Base-by-base conservation (phyloP, 805 yeast genomes). In the Ogataea neopini region DNA sequence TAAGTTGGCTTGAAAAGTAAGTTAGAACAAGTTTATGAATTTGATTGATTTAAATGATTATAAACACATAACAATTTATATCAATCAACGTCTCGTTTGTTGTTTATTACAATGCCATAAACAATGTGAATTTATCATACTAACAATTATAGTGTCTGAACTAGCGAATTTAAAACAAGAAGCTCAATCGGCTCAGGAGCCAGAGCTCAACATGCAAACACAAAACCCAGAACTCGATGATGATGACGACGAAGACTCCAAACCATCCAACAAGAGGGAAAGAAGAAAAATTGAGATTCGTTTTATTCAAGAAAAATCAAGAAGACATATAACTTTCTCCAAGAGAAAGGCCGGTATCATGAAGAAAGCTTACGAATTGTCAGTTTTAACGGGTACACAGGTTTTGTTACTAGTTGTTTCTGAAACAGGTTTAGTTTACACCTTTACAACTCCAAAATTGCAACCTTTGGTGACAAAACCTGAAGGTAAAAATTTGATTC, bases 291-390 rank as follows among this genome's bases (percentile, higher is more conserved):
- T 92, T 62, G 99, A 94, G 70, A 94, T 94, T 68, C 88, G 89
- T 74, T 94, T 94, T 65, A 94, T 94, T 63, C 96, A 92, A 73
- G 97, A 94, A 70, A 94, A 94, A 73, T 88, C 96, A 17, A 83
- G 99, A 68, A 88, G 99, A 64, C 99, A 94, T 71, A 95, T 94
- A 60, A 94, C 99, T 25, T 94, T 94, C 63, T 89, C 97, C 45
- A 94, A 94, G 74, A 86, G 99, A 72, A 92, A 92, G 72, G 98
- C 97, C 39, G 99, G 99, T 59, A 92, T 94, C 63, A 94, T 94
- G 99, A 94, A 94, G 74, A 94, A 94, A 74, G 99, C 99, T n/a
- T 94, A 92, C 71, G 99, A 94, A 68, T 77, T 94, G 55, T 86
- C 96, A 17, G 98, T 94, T 44, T 78, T 94, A 60, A 94, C 99